Percentiles rank a stretch among this genome's conserved stretches.
Conservation (phyloP, 768 basidiomycete species). For the Mycena metata region DNA sequence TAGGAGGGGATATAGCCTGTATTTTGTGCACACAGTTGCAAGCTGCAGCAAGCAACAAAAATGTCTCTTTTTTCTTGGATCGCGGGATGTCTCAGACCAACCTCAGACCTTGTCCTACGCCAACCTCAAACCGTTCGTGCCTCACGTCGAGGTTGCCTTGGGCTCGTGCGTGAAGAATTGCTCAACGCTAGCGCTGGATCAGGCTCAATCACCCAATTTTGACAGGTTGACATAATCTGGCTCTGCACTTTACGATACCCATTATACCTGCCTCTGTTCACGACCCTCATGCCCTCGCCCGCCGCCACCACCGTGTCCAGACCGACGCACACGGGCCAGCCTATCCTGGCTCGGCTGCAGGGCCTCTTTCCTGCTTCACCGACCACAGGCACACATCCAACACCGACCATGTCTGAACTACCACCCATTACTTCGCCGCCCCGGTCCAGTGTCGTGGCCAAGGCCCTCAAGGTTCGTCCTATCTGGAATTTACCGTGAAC, state of each 20-base stretch:
- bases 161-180: too few species aligned
- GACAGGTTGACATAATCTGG: too few species aligned
- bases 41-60: too few species aligned
- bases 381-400: conserved; percentile 40
- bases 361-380: conserved; percentile 61
- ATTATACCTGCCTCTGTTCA: conserved; percentile 6
- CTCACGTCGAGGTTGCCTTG: too few species aligned
- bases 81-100: too few species aligned
- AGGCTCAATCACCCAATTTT: background rate
- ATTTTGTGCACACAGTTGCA: too few species aligned
- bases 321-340: conserved; percentile 42
- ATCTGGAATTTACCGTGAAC: too few species aligned
- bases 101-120: too few species aligned
- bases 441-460: conserved; percentile 43
- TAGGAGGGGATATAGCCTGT: background rate
- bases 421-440: conserved; percentile 42
- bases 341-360: conserved; percentile 65
- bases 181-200: too few species aligned
- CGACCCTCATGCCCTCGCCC: conserved; percentile 23
- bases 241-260: background rate
- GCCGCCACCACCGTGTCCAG: conserved; percentile 24
- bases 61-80: too few species aligned
- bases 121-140: too few species aligned
- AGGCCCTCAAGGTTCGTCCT: conserved; percentile 58
- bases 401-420: conserved; percentile 41